Evolutionary conservation across 192 early-diverging fungal species (phyloP), one percentile per base, ranked within the genome.

Genomic region (Umbelopsis sp.): DNA sequence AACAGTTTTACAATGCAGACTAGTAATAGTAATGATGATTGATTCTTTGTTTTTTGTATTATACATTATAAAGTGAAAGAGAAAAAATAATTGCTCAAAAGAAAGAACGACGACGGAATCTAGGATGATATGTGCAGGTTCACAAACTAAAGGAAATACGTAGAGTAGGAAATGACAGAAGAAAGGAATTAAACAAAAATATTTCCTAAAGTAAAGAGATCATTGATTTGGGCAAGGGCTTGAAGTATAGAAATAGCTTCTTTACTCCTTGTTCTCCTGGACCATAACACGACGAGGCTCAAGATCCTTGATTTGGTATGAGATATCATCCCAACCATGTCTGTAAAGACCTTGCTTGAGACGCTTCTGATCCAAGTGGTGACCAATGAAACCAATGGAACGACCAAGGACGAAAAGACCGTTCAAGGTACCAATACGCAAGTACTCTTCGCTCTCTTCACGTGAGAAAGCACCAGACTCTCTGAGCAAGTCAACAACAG

Each of bases 291-390:
- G 73, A n/a, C 78, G 73, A 67, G 78, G 78, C 56, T 80, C 78
- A 14, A 80, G 66, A 43, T 81, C 67, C 67, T 86, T 80, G 8
- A 84, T 77, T n/a, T 96, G 80, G 82, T 96, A 97, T 66, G 92
- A 94, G 73, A 98, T 97, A 79, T 97, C 95, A 82, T 97, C 97
- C 94, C 93, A 96, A 52, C 96, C 95, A 84, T 98, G 97, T 77
- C 96, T 87, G 92, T 99, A 99, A 75, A 98, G 80, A 29, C 95
- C 96, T 82, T 99, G 97, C 92, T 99, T 99, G 77, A 99, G 87
- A 31, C 97, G 84, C 89, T 95, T 95, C 87, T 98, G 97, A 87
- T 98, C 97, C 65, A 98, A 86, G 80, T 93, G 96, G 76, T 98
- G 97, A 41, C 97, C 97, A 82, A 97, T 97, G 82, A 98, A 98